Conservation (phyloP, 2,329 filamentous ascomycete genomes). For the Pseudocercospora crystallina region DNA sequence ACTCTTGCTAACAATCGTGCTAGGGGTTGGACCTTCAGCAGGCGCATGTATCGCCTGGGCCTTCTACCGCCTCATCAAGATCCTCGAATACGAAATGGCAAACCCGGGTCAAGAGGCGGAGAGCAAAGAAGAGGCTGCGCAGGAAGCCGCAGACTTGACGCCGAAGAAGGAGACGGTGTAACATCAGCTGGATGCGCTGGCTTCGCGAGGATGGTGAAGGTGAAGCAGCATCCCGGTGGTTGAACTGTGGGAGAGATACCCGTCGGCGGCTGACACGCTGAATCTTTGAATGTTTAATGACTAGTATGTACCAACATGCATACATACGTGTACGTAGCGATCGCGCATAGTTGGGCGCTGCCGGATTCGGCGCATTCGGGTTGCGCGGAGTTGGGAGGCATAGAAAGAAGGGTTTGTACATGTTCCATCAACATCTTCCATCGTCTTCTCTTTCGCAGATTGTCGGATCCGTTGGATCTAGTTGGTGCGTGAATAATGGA, state of each 20-base stretch:
- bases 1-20: background rate
- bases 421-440: too few relatives aligned
- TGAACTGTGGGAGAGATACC: too few relatives aligned
- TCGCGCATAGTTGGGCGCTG: background rate
- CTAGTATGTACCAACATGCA: background rate
- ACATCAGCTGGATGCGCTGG: background rate
- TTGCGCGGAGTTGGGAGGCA: too few relatives aligned
- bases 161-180: slow-evolving; percentile 22
- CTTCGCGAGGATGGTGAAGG: background rate
- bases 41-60: slow-evolving; percentile 33
- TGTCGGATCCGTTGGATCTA: too few relatives aligned
- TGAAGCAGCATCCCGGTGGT: too few relatives aligned
- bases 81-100: slow-evolving; percentile 36
- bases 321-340: too few relatives aligned
- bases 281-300: slow-evolving; percentile 2
- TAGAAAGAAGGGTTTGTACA: too few relatives aligned
- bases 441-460: too few relatives aligned
- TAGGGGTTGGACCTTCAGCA: slow-evolving; percentile 32
- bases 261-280: background rate
- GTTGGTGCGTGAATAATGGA: too few relatives aligned
- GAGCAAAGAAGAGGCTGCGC: slow-evolving; percentile 23
- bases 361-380: background rate
- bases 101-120: slow-evolving; percentile 29
- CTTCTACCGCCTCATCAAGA: slow-evolving; percentile 37
- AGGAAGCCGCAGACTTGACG: slow-evolving; percentile 22